phyloP scores from a whole-genome alignment of 805 yeast genomes.

The Vanderwaltozyma yarrowii region DNA sequence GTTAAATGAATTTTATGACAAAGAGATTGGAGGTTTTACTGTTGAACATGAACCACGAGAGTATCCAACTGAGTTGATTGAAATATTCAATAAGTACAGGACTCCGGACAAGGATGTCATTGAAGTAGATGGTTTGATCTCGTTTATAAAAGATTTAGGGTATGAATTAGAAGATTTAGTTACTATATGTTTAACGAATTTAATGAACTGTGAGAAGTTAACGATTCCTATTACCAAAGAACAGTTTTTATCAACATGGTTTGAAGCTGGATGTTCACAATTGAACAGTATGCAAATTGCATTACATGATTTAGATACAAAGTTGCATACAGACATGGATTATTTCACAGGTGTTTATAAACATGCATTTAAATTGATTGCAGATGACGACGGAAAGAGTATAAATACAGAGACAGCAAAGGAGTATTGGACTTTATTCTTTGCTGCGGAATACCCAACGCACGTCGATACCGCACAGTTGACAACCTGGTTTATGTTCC shows the following conservation, averaged over 20 bases:
- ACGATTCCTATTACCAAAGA: slow-evolving; percentile 14
- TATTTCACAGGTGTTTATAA: slow-evolving; percentile 53
- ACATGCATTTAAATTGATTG: slow-evolving; percentile 57
- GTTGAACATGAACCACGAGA: slow-evolving; percentile 1
- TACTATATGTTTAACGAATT: slow-evolving; percentile 60
- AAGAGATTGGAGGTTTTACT: slow-evolving; percentile 16
- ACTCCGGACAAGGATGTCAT: slow-evolving; percentile 29
- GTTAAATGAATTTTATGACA: slow-evolving; percentile 26
- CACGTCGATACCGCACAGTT: slow-evolving; percentile 26
- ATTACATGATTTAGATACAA: slow-evolving; percentile 26
- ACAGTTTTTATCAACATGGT: slow-evolving; percentile 19
- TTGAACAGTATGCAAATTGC: slow-evolving; percentile 39
- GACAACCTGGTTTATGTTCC: slow-evolving; percentile 51
- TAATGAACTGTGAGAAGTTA: slow-evolving; percentile 36
- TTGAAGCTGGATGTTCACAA: slow-evolving; percentile 23
- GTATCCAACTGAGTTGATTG: slow-evolving; percentile 14
- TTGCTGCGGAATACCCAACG: slow-evolving; percentile 23
- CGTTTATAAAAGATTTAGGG: slow-evolving; percentile 54
- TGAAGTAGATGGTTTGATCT: slow-evolving; percentile 70
- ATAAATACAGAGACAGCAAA: slow-evolving; percentile 50
- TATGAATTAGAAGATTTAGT: slow-evolving; percentile 65
- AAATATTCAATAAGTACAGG: slow-evolving; percentile 14
- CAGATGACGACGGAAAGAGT: slow-evolving; percentile 49
- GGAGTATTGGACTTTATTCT: slow-evolving; percentile 68
- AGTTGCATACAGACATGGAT: slow-evolving; percentile 28